A percentile compares a stretch with the other conserved stretches of the same genome.
phyloP scores from a whole-genome alignment of 148 eudicot genomes.

The Arctostaphylos glauca region DNA sequence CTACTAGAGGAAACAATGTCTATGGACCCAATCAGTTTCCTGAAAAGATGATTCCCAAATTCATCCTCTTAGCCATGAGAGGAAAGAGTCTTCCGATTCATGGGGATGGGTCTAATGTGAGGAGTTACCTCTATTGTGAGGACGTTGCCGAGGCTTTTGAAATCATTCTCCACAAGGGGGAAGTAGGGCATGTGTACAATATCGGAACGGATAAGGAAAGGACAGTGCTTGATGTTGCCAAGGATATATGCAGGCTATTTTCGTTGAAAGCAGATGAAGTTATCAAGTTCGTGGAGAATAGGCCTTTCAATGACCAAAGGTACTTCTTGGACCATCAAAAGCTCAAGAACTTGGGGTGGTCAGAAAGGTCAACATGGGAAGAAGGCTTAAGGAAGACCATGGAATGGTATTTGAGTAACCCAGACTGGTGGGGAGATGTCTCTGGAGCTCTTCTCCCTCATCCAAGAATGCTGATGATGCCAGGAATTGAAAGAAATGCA shows the following conservation, averaged over 20 bases:
- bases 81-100: constrained; percentile 23
- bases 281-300: constrained; percentile 24
- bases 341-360: constrained; percentile 28
- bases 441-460: constrained; percentile 25
- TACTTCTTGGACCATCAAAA: constrained; percentile 24
- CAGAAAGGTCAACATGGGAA: constrained; percentile 18
- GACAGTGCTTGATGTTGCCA: constrained; percentile 24
- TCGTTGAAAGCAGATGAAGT: constrained; percentile 7
- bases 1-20: constrained; percentile 28
- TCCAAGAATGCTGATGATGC: constrained; percentile 25
- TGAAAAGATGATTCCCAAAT: constrained; percentile 28
- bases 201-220: constrained; percentile 25
- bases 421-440: constrained; percentile 30
- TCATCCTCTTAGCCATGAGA: constrained; percentile 24
- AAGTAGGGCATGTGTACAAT: constrained; percentile 23
- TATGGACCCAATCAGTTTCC: constrained; percentile 27
- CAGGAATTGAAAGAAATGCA: constrained; percentile 15
- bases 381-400: constrained; percentile 22
- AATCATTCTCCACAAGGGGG: constrained; percentile 20
- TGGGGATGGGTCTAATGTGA: constrained; percentile 25
- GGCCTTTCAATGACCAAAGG: constrained; percentile 28
- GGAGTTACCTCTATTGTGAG: constrained; percentile 25
- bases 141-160: constrained; percentile 30
- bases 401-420: constrained; percentile 21
- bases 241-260: constrained; percentile 17